Conservation (phyloP, 495 filamentous ascomycete genomes). For the Trichocladium antarcticum region DNA sequence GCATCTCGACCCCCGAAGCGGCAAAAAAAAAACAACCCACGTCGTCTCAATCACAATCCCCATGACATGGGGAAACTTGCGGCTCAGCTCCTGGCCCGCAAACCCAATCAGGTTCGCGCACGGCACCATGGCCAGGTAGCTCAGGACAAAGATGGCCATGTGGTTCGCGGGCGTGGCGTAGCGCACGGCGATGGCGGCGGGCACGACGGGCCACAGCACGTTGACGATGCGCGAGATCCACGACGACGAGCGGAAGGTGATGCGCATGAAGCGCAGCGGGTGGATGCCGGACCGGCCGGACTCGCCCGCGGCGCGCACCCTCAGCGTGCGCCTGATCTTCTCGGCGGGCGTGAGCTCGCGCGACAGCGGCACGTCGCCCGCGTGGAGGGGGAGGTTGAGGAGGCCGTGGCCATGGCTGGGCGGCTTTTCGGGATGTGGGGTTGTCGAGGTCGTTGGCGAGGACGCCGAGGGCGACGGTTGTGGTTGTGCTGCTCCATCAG, state of each 20-base stretch:
- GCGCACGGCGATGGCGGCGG: conserved; percentile 39
- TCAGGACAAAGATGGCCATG: conserved; percentile 32
- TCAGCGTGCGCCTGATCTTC: conserved; percentile 5
- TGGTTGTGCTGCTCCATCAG: too few relatives aligned
- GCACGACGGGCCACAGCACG: conserved; percentile 45
- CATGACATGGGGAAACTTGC: conserved; percentile 66
- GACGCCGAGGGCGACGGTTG: too few relatives aligned
- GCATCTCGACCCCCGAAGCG: neutral
- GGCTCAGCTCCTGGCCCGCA: conserved; percentile 66
- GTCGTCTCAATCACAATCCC: conserved; percentile 71
- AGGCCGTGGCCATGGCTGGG: neutral
- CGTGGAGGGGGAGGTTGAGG: conserved; percentile 5
- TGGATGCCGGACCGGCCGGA: conserved; percentile 37
- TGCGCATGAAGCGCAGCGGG: conserved; percentile 31
- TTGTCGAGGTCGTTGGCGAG: neutral
- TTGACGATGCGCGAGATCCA: conserved; percentile 34
- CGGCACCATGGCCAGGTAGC: conserved; percentile 63
- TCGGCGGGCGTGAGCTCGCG: neutral
- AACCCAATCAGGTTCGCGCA: conserved; percentile 82
- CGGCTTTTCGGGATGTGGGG: neutral
- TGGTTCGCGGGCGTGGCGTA: conserved; percentile 38
- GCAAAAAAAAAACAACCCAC: conserved; percentile 12
- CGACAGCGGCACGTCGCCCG: neutral
- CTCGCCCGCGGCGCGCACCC: conserved; percentile 29
- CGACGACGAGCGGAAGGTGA: conserved; percentile 34